Base-by-base conservation (phyloP, 768 basidiomycete species). In the Russula sp. region DNA sequence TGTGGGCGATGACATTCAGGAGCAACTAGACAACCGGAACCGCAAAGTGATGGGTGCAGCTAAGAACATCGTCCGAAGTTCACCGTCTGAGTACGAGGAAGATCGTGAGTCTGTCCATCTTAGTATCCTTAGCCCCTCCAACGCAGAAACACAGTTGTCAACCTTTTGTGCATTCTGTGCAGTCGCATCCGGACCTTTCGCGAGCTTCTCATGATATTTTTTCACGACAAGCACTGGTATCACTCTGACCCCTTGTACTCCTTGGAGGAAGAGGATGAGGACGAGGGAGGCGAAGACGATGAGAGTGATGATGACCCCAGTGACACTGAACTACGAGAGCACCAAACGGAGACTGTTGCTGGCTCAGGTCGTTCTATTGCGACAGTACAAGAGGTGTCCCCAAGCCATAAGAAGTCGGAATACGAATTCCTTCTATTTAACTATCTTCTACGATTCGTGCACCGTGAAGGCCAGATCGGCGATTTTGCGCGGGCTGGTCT, bases 391-490 rank as follows among this genome's bases (percentile, higher is more conserved):
- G 66, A 70, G 9, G 70, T 73, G 14, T 72, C 79, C 13, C 74
- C 80, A 0, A 57, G 68, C 4, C 63, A 71, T 20, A 85, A 83
- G 70, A 90, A 88, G 71, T 77, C 90, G 20, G 93, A 96, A 75
- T 96, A 96, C 69, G 95, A 98, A 70, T 98, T 97, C 70, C 83
- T 96, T 34, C 79, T 98, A 13, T 97, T 98, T 79, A 92, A 95
- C 70, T 96, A 96, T 69, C 85, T 98, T 39, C 83, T 98, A 10
- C 90, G 93, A 0, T 98, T 94, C 70, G 89, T 94, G 25, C 95
- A 98, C 71, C 83, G 94, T 59, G 95, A 98, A 76, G 93, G 93
- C 20, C 83, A 87, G 47, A 93, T 94, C 34, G 96, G 96, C 10
- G 94, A 97, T 70, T 90, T 90, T 70, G 93, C 95, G 2, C 83